Evolutionary conservation across 148 eudicot species (phyloP).

Genomic region (Rheum nobile): DNA sequence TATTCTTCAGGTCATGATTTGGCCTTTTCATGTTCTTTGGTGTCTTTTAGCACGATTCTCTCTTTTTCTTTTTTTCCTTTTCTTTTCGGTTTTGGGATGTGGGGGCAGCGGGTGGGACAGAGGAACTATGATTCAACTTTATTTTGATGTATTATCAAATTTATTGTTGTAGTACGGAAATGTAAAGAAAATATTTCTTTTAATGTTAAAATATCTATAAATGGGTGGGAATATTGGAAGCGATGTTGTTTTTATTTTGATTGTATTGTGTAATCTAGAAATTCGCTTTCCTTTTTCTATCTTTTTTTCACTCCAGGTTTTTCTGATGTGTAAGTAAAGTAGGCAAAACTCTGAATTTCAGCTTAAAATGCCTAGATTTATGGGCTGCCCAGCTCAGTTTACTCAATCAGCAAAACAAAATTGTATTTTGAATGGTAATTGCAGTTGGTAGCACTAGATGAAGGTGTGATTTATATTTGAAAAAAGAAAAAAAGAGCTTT

Average conservation of each 20-base stretch:
- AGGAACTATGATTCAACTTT: not conserved
- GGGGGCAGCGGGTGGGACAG: not conserved
- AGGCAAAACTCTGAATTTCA: not conserved
- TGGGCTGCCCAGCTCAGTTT: not conserved
- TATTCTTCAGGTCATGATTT: not conserved
- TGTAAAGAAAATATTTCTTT: not conserved
- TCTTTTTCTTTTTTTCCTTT: not conserved
- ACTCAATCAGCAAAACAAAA: not conserved
- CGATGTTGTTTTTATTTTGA: not conserved
- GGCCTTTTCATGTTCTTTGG: not conserved
- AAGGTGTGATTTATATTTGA: not conserved
- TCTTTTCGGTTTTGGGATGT: not conserved
- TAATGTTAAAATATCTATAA: not conserved
- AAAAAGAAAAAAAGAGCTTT: not conserved
- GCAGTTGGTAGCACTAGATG: not conserved
- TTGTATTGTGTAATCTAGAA: not conserved
- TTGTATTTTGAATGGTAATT: not conserved
- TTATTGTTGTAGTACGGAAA: not conserved
- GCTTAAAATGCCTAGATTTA: not conserved
- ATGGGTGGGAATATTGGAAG: not conserved
- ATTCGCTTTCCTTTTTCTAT: not conserved
- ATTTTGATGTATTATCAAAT: not conserved
- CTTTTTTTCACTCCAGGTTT: not conserved
- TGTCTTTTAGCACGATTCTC: not conserved
- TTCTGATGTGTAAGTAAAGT: not conserved